Conservation (phyloP, 139 green algal genomes). For the Microglena sp. region DNA sequence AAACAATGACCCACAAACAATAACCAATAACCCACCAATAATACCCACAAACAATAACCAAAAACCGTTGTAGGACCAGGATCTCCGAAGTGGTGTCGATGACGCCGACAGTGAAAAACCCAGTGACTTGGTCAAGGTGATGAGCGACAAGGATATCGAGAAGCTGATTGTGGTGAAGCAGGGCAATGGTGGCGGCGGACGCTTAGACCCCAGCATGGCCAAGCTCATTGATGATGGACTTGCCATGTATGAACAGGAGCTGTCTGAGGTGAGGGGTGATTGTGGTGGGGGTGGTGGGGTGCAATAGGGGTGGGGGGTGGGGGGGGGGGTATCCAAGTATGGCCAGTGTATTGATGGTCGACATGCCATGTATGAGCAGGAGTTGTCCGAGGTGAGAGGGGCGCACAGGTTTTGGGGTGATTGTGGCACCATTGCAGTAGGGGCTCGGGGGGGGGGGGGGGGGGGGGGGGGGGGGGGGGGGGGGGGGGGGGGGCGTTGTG, state of each 20-base stretch:
- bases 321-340: too few species aligned
- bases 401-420: not conserved
- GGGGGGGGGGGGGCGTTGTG: too few species aligned
- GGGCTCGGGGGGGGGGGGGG: too few species aligned
- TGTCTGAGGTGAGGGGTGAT: conserved; percentile 1
- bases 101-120: not conserved
- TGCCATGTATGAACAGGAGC: conserved; percentile 57
- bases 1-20: too few species aligned
- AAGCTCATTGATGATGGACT: conserved; percentile 72
- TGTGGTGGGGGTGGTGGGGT: too few species aligned
- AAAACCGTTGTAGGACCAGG: too few species aligned
- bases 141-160: conserved; percentile 71
- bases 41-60: too few species aligned
- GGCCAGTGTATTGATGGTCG: too few species aligned
- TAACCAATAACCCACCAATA: too few species aligned
- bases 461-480: too few species aligned
- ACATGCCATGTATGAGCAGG: conserved; percentile 68
- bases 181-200: conserved; percentile 18
- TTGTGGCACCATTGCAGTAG: not conserved
- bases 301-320: too few species aligned
- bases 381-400: conserved; percentile 30
- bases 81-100: not conserved
- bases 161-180: conserved; percentile 56
- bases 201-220: too few species aligned
- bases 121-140: conserved; percentile 18